phyloP scores from a whole-genome alignment of 441 rosid genomes.

The Gossypium gossypioides region DNA sequence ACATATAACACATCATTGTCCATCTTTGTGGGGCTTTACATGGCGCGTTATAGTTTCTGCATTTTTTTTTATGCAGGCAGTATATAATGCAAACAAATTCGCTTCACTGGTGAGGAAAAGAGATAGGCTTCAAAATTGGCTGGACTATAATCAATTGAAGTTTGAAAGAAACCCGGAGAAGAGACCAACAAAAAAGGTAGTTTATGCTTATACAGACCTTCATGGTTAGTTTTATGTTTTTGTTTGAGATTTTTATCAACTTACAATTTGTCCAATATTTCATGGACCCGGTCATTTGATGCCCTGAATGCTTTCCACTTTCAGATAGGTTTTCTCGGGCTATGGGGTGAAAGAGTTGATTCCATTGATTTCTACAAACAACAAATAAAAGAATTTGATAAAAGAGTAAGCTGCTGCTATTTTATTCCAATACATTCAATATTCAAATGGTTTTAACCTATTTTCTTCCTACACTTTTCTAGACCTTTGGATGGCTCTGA shows the following conservation, averaged over 20 bases:
- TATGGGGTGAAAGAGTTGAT: conserved; percentile 71
- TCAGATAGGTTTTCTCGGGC: conserved; percentile 79
- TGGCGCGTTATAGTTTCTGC: neutral
- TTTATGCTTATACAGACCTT: conserved; percentile 3
- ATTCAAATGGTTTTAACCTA: neutral
- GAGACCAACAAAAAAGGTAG: conserved; percentile 68
- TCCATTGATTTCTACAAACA: conserved; percentile 75
- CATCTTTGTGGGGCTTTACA: neutral
- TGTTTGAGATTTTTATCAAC: neutral
- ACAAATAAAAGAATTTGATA: conserved; percentile 50
- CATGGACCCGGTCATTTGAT: conserved; percentile 12
- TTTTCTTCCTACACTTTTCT: conserved; percentile 1
- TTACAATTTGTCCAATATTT: neutral
- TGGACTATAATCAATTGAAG: conserved; percentile 75
- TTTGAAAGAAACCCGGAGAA: conserved; percentile 72
- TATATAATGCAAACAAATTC: conserved; percentile 72
- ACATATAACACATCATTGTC: neutral
- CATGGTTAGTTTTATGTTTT: neutral
- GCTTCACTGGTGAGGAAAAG: conserved; percentile 66
- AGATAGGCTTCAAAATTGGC: conserved; percentile 74
- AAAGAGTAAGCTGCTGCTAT: conserved; percentile 38
- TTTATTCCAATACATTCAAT: neutral
- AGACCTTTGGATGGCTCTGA: conserved; percentile 11
- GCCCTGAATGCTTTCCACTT: conserved; percentile 13
- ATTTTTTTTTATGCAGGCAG: conserved; percentile 42